phyloP scores from a whole-genome alignment of 2,329 filamentous ascomycete genomes.

The Pseudocercospora cruenta region DNA sequence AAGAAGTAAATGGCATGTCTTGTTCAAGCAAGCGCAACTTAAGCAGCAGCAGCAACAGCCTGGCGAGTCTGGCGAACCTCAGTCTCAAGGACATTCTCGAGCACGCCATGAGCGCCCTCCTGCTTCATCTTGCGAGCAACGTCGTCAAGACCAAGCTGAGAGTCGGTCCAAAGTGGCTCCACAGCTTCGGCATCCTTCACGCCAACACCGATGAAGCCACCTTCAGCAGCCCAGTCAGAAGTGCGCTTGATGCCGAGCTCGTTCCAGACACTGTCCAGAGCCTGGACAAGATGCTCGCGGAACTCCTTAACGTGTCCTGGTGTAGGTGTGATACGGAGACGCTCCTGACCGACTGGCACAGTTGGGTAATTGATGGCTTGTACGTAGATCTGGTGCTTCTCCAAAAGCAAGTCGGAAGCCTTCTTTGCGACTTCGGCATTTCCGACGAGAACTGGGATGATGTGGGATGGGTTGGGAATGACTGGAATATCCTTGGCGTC shows the following conservation, averaged over 20 bases:
- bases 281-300: conserved; percentile 81
- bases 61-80: conserved; percentile 49
- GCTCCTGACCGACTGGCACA: conserved; percentile 95
- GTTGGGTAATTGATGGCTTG: conserved; percentile 99
- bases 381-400: conserved; percentile 92
- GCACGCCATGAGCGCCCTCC: conserved; percentile 47
- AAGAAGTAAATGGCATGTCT: not conserved
- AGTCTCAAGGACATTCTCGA: conserved; percentile 54
- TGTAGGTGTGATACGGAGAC: conserved; percentile 92
- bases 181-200: conserved; percentile 63
- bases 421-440: conserved; percentile 90
- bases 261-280: conserved; percentile 85
- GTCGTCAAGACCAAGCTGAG: conserved; percentile 78
- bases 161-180: conserved; percentile 86
- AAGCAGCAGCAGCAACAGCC: conserved; percentile 48
- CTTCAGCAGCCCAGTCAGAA: conserved; percentile 85
- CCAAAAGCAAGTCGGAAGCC: conserved; percentile 87
- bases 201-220: conserved; percentile 93
- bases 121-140: conserved; percentile 63
- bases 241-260: conserved; percentile 90
- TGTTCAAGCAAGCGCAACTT: not conserved
- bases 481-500: conserved; percentile 84
- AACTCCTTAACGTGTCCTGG: conserved; percentile 85
- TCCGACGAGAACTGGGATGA: conserved; percentile 89
- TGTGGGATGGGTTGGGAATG: conserved; percentile 96